Evolutionary conservation across 352 stramenopile genomes (phyloP).

Genomic region (Pythium guiyangense): DNA sequence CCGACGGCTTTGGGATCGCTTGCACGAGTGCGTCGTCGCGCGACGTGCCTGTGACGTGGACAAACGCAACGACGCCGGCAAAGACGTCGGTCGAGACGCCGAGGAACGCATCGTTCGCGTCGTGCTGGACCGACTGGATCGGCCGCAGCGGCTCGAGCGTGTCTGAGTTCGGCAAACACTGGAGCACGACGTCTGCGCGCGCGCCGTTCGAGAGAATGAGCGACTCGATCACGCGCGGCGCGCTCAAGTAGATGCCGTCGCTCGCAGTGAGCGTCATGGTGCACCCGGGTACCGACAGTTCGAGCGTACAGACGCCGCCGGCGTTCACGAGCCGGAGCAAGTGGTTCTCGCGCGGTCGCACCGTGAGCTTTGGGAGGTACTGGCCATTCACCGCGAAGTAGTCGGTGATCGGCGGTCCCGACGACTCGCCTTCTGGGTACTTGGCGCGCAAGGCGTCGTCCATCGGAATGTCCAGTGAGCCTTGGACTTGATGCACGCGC

Average conservation of each 20-base stretch:
- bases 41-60: constrained; percentile 45
- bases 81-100: constrained; percentile 56
- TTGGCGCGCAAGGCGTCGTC: constrained; percentile 15
- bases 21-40: constrained; percentile 24
- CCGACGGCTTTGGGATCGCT: constrained; percentile 25
- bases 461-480: constrained; percentile 22
- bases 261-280: constrained; percentile 42
- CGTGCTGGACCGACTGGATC: constrained; percentile 46
- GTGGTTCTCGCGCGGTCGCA: constrained; percentile 46
- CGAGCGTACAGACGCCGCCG: constrained; percentile 40
- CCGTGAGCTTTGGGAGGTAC: constrained; percentile 55
- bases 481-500: constrained; percentile 29
- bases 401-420: constrained; percentile 28
- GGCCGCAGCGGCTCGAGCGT: constrained; percentile 37
- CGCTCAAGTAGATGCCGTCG: constrained; percentile 53
- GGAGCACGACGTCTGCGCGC: constrained; percentile 53
- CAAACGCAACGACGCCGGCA: constrained; percentile 46
- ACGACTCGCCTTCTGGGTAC: constrained; percentile 5
- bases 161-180: constrained; percentile 33
- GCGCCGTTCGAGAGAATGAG: constrained; percentile 56
- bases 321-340: constrained; percentile 63
- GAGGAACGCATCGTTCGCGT: constrained; percentile 37
- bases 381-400: constrained; percentile 76
- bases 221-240: constrained; percentile 29
- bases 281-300: constrained; percentile 60